Base-by-base conservation (phyloP, 192 early-diverging fungal genomes). In the Haplosporangium gracile region DNA sequence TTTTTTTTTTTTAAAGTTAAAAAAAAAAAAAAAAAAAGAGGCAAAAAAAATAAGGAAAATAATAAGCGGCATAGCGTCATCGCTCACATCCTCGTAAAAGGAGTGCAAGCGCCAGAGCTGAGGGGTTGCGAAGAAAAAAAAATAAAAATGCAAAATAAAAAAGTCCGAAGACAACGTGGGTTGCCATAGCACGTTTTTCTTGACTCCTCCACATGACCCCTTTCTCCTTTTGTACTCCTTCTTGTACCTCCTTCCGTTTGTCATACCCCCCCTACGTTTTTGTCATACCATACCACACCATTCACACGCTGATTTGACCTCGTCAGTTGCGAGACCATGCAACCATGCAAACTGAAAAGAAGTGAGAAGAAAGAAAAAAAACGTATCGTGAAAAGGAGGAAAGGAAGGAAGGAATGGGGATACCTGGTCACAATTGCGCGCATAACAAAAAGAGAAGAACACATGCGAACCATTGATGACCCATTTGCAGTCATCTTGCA, bases 31-130 rank as follows among this genome's bases (percentile, higher is more conserved):
- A 5, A 5, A 63, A 63, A 10, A 65, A 65, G 3, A 26, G 4
- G 15, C 32, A 32, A 65, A 65, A 26, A 32, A 65, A 15, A 32
- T 32, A 29, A 63, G 32, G 15, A 65, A 1, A 2, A 29, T 5
- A 32, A 65, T 26, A 32, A 65, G 60, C 55, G 55, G 55, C 55
- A 60, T 60, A 60, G 55, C 55, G 55, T 60, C 55, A 60, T 60
- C n/a, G 55, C 55, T 60, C 55, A 60, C 55, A 60, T 51, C 16
- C 18, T 51, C n/a, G n/a, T 26, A 29, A 5, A n/a, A 60, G 1
- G 26, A 5, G 15, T 15, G 51, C 4, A 4, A 22, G 51, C 15
- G 15, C 15, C 13, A 53, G 24, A 65, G n/a, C 57, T 63, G 57
- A 29, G n/a, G 55, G 5, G 22, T 60, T n/a, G 60, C 0, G 60